Base-by-base conservation (phyloP, 352 stramenopile genomes). In the Phytophthora cactorum region DNA sequence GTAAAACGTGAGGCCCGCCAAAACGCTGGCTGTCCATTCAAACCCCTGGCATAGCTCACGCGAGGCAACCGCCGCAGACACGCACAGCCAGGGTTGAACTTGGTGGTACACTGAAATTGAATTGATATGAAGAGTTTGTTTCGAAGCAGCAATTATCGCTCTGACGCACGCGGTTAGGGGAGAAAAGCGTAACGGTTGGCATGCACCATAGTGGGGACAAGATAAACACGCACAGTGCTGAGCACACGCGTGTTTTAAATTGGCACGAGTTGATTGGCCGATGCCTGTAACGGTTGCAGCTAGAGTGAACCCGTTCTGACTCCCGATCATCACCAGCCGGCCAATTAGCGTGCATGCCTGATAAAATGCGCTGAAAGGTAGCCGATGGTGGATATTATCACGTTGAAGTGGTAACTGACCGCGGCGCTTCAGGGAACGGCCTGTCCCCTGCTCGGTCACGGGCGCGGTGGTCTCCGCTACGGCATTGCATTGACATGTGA, bases 291-390 rank as follows among this genome's bases (percentile, higher is more conserved):
- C 68, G 6, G 57, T 31, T 27, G 53, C 11, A 27, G 44, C 43
- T 51, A 58, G 47, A 15, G 15, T 61, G 47, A 68, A 68, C 51
- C 51, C 53, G 36, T 25, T 25, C 12, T 53, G 45, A 38, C 55
- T 12, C 50, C 9, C 32, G 12, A 46, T 44, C 46, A 39, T 28
- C 39, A 49, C 29, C 31, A 36, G 15, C 25, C 28, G 12, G 32
- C 70, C 70, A 78, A 78, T 78, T 56, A 65, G 39, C 29, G 29
- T 14, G 39, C 31, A 41, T 27, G 9, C 9, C 14, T 8, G 22
- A 66, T 75, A 78, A 78, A 75, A 69, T 59, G 32, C 27, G 28
- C 59, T 72, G 64, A 72, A 55, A 14, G 12, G 43, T 38, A 56
- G 58, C 64, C 52, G 22, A 25, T 38, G 52, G 34, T 50, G 52